Base-by-base conservation (phyloP, 305 asterid genomes). In the Withania somnifera region DNA sequence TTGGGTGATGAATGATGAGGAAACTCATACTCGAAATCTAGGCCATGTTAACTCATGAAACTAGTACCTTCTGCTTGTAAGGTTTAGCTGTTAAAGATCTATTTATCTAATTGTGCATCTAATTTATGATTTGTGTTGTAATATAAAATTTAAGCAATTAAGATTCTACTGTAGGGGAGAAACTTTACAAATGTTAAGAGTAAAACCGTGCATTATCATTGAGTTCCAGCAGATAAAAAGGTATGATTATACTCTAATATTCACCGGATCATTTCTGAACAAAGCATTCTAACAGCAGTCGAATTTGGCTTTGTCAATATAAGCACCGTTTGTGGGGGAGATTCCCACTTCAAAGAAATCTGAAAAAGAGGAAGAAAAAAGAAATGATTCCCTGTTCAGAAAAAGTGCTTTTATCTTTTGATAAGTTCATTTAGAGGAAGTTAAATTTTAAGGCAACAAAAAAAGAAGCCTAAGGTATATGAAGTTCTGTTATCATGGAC, bases 291-390 rank as follows among this genome's bases (percentile, higher is more conserved):
- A 84, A 96, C 99, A 67, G 97, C 88, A 47, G 84, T 81, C 76
- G 99, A 96, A 87, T 96, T 96, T 71, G 99, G 99, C 88, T 96
- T 96, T 71, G 97, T 89, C 89, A 96, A 85, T 87, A 96, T 94
- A 78, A 96, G 97, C 81, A 96, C 94, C 50, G 98, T 96, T 77
- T 87, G 90, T 19, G 99, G 99, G 82, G 98, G 93, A 54, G 98
- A 90, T 82, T 94, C 98, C 98, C 99, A 96, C 90, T 92, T 93
- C 94, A 96, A 90, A 54, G 98, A 93, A 88, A 96, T 96, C 99
- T 96, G 93, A 81, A 84, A 85, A 40, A 78, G 58, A 84, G 82
- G 17, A 24, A 45, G 40, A 60, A 28, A 1, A 51, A 42, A 52
- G 4, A 50, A n/a, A 75, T 50, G 79, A 75, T 50, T 75, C 28